Conservation (phyloP, 768 basidiomycete species). For the Hygrophoropsis aurantiaca region DNA sequence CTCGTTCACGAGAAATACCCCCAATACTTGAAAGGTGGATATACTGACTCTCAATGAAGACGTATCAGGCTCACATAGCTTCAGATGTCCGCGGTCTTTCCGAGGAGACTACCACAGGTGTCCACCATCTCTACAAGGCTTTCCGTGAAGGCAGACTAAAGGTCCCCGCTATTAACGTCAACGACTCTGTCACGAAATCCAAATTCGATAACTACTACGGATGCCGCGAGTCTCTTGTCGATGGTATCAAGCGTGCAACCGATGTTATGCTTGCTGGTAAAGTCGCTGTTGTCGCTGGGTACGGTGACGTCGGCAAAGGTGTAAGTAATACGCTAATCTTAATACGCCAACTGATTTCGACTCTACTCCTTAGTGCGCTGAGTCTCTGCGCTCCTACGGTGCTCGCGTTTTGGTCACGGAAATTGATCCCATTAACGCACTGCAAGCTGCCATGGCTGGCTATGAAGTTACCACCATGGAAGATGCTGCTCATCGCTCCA, state of each 20-base stretch:
- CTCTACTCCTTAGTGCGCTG: conserved; percentile 82
- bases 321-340: conserved; percentile 49
- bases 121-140: conserved; percentile 98
- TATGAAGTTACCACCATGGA: conserved; percentile 99
- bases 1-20: conserved; percentile 97
- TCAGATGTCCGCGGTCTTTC: conserved; percentile 89
- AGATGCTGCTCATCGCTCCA: conserved; percentile 84
- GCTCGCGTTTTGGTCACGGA: conserved; percentile 95
- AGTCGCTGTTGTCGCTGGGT: conserved; percentile 98
- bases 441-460: conserved; percentile 99
- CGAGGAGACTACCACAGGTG: conserved; percentile 99
- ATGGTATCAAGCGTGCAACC: conserved; percentile 99
- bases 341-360: background rate
- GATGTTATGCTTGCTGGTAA: conserved; percentile 99
- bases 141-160: conserved; percentile 95
- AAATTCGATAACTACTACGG: conserved; percentile 99
- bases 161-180: conserved; percentile 99
- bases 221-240: conserved; percentile 98
- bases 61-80: conserved; percentile 8
- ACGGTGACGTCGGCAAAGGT: conserved; percentile 98
- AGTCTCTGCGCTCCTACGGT: conserved; percentile 96
- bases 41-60: background rate
- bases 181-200: conserved; percentile 99
- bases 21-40: conserved; percentile 74
- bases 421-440: conserved; percentile 99